These are phyloP conservation scores for Ambrosia artemisiifolia DNA, from an alignment of 129 eudicot species.

Conservation along the genomic window DNA sequence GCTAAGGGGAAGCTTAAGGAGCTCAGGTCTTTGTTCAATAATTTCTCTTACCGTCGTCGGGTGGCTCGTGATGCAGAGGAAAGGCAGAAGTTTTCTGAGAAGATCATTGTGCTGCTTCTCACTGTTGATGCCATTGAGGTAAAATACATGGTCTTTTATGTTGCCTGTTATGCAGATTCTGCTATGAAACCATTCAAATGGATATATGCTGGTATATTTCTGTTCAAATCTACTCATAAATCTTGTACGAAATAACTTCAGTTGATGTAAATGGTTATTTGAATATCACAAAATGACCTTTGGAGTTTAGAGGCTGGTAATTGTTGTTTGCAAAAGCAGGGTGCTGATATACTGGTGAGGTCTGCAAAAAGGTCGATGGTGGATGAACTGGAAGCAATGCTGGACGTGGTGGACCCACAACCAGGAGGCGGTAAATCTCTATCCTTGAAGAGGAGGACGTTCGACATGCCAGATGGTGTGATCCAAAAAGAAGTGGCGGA, in stretches of 20 bases:
- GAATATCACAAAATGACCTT: too few species aligned
- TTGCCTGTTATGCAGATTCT: too few species aligned
- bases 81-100: slow-evolving; percentile 79
- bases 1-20: slow-evolving; percentile 95
- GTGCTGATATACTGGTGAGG: slow-evolving; percentile 84
- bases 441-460: slow-evolving; percentile 67
- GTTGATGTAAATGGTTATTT: too few species aligned
- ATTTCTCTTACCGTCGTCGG: slow-evolving; percentile 82
- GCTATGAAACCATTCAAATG: too few species aligned
- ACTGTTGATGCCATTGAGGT: slow-evolving; percentile 98
- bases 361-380: slow-evolving; percentile 86
- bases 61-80: slow-evolving; percentile 79
- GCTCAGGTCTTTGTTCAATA: slow-evolving; percentile 79
- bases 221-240: too few species aligned
- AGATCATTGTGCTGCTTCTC: slow-evolving; percentile 77
- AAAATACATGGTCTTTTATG: slow-evolving; percentile 3
- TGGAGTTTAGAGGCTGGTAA: neutral
- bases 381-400: slow-evolving; percentile 96
- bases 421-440: slow-evolving; percentile 43
- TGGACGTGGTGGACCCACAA: slow-evolving; percentile 88
- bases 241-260: too few species aligned
- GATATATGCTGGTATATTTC: too few species aligned
- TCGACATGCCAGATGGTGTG: slow-evolving; percentile 84
- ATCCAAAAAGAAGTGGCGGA: slow-evolving; percentile 86
- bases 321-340: slow-evolving; percentile 39